phyloP scores from a whole-genome alignment of 306 rosid species.

The Abrus pulchellus region DNA sequence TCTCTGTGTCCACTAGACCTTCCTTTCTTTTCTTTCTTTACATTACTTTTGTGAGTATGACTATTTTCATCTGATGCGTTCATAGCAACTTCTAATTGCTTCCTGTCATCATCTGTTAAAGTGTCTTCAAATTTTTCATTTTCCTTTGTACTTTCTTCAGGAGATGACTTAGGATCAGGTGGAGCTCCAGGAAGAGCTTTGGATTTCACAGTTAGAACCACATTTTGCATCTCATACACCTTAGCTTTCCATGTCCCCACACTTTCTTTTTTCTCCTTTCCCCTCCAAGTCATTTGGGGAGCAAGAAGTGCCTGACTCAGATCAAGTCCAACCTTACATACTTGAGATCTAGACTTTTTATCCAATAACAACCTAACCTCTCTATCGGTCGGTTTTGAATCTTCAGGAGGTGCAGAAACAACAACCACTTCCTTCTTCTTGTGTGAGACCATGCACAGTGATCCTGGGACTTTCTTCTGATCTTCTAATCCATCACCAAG shows the following conservation, averaged over 20 bases:
- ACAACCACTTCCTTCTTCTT: slow-evolving; percentile 74
- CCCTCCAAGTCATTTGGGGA: slow-evolving; percentile 89
- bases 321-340: slow-evolving; percentile 75
- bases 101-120: slow-evolving; percentile 84
- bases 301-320: slow-evolving; percentile 84
- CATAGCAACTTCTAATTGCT: slow-evolving; percentile 74
- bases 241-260: slow-evolving; percentile 87
- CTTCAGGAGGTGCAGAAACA: slow-evolving; percentile 43
- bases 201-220: slow-evolving; percentile 74
- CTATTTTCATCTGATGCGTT: slow-evolving; percentile 67
- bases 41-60: slow-evolving; percentile 39
- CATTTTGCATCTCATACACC: slow-evolving; percentile 94
- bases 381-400: slow-evolving; percentile 62
- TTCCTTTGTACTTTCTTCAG: slow-evolving; percentile 62
- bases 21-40: slow-evolving; percentile 65
- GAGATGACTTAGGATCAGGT: slow-evolving; percentile 58
- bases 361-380: slow-evolving; percentile 58
- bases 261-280: slow-evolving; percentile 81
- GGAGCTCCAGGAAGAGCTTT: slow-evolving; percentile 77
- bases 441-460: slow-evolving; percentile 74
- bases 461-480: slow-evolving; percentile 64
- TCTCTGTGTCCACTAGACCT: slow-evolving; percentile 72
- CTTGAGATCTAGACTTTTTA: slow-evolving; percentile 62
- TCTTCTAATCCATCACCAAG: slow-evolving; percentile 87
- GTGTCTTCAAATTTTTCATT: slow-evolving; percentile 62